Evolutionary conservation across 2,329 filamentous ascomycete genomes (phyloP).

Genomic region (Lecanicillium sp.): DNA sequence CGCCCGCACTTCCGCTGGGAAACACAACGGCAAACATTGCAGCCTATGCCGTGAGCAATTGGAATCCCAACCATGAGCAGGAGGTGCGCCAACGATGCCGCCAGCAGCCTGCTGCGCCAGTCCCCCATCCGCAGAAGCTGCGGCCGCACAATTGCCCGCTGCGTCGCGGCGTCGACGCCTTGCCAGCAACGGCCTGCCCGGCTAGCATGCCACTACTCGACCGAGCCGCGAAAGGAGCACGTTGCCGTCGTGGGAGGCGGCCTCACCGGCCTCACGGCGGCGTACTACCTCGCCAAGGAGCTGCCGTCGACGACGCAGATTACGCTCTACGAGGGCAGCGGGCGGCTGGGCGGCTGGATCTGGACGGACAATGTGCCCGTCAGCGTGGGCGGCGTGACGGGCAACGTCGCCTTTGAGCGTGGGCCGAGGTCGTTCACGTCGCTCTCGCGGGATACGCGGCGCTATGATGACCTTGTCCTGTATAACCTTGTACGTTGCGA

Average conservation of each 20-base stretch:
- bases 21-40: too few species aligned
- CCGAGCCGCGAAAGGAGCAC: slow-evolving; percentile 11
- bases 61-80: not conserved
- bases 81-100: slow-evolving; percentile 2
- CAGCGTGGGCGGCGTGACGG: slow-evolving; percentile 44
- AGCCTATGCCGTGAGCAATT: too few species aligned
- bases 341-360: slow-evolving; percentile 77
- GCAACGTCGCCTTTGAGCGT: slow-evolving; percentile 65
- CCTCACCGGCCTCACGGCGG: slow-evolving; percentile 72
- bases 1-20: too few species aligned
- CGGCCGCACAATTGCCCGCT: not conserved
- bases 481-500: slow-evolving; percentile 56
- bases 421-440: slow-evolving; percentile 72
- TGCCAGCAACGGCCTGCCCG: not conserved
- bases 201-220: slow-evolving; percentile 16
- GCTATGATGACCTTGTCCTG: slow-evolving; percentile 57
- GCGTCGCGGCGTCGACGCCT: not conserved
- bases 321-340: slow-evolving; percentile 69
- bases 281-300: slow-evolving; percentile 66
- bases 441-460: slow-evolving; percentile 28
- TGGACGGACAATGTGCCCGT: slow-evolving; percentile 56
- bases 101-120: not conserved
- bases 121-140: too few species aligned
- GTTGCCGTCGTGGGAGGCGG: slow-evolving; percentile 73
- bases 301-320: slow-evolving; percentile 59